Percentiles rank a stretch among this genome's conserved stretches.
Evolutionary conservation across 192 early-diverging fungal genomes (phyloP).

Genomic region (Diversispora eburnea): DNA sequence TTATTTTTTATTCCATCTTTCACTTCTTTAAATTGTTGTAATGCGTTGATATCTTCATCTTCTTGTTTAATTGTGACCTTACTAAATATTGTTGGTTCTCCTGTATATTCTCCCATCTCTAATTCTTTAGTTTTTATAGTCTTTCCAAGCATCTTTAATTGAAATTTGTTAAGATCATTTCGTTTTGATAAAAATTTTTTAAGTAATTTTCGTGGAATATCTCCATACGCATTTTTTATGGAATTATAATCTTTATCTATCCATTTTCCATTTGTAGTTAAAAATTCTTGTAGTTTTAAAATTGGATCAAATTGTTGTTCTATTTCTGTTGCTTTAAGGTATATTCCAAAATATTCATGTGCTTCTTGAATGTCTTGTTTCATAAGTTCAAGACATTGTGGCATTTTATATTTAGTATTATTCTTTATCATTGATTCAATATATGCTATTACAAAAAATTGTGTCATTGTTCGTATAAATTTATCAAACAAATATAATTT

Average conservation of each 20-base stretch:
- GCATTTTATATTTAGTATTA: conserved; percentile 67
- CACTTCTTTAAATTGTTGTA: no score
- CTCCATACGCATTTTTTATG: conserved; percentile 87
- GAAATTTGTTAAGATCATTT: conserved; percentile 84
- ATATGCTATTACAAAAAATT: conserved; percentile 77
- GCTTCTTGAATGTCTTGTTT: conserved; percentile 67
- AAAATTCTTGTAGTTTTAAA: conserved; percentile 71
- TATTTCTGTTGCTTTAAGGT: conserved; percentile 66
- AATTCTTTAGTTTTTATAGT: conserved; percentile 65
- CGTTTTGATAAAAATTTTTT: conserved; percentile 83
- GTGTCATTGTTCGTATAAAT: conserved; percentile 79
- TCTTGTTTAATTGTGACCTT: conserved; percentile 33
- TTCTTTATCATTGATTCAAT: conserved; percentile 83
- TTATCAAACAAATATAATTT: conserved; percentile 85
- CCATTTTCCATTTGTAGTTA: conserved; percentile 72
- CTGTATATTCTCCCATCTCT: conserved; percentile 44
- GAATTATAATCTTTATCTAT: conserved; percentile 88
- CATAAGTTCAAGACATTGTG: conserved; percentile 66
- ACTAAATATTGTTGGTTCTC: conserved; percentile 55
- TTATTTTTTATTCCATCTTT: no score
- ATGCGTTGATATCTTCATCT: neutral
- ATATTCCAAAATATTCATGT: conserved; percentile 74
- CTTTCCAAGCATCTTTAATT: conserved; percentile 83
- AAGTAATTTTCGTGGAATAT: conserved; percentile 81
- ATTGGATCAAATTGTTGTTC: conserved; percentile 77